These are phyloP conservation scores for Sphaerostilbella broomeana DNA, from an alignment of 2,329 filamentous ascomycete genomes.

Conservation along the genomic window DNA sequence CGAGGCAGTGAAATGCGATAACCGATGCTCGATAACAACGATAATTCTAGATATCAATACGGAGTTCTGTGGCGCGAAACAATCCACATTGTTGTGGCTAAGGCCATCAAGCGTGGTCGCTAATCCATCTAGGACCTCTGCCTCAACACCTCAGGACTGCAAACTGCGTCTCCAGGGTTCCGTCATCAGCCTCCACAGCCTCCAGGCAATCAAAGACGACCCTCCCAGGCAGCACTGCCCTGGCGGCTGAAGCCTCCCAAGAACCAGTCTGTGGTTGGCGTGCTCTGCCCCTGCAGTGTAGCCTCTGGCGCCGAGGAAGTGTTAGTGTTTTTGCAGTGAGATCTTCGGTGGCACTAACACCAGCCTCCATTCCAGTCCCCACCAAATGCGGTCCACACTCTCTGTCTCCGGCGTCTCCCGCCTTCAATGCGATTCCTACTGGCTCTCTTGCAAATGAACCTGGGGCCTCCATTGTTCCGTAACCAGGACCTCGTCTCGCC, in stretches of 20 bases:
- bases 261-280: neutral
- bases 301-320: neutral
- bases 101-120: too few species aligned
- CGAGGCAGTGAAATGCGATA: too few species aligned
- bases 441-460: neutral
- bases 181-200: too few species aligned
- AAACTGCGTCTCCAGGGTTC: too few species aligned
- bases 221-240: conserved; percentile 16
- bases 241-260: conserved; percentile 8
- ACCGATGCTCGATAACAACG: too few species aligned
- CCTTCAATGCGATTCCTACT: neutral
- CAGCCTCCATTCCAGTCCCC: neutral
- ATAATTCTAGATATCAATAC: too few species aligned
- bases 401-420: conserved; percentile 5
- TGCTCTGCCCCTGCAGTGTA: neutral
- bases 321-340: conserved; percentile 3
- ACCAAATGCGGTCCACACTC: conserved; percentile 7
- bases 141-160: too few species aligned
- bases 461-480: too few species aligned
- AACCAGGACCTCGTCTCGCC: too few species aligned
- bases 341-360: conserved; percentile 5
- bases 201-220: too few species aligned
- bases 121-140: too few species aligned
- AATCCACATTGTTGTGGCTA: conserved; percentile 1
- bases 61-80: conserved; percentile 7